Evolutionary conservation across 1,139 yeast species (phyloP).

Genomic region (Yamadazyma diddensiae): DNA sequence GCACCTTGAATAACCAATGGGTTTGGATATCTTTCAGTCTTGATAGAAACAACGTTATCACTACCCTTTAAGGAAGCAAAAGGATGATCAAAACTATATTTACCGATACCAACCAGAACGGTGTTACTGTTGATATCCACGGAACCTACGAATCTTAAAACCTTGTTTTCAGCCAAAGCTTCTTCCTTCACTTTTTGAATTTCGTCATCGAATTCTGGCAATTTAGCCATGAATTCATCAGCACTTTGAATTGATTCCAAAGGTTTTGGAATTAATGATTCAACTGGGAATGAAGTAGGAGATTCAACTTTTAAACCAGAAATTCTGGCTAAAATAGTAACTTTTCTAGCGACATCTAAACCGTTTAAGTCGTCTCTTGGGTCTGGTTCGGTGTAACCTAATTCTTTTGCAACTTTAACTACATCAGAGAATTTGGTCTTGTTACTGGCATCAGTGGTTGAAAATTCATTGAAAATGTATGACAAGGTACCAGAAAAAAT

Average conservation of each 20-base stretch:
- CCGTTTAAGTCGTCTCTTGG: constrained; percentile 99
- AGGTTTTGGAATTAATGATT: constrained; percentile 84
- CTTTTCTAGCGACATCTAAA: constrained; percentile 96
- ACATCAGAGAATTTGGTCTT: constrained; percentile 81
- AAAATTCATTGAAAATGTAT: constrained; percentile 92
- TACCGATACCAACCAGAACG: constrained; percentile 84
- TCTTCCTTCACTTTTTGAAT: constrained; percentile 73
- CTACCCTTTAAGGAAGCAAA: constrained; percentile 95
- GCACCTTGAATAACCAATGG: constrained; percentile 98
- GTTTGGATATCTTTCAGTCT: constrained; percentile 85
- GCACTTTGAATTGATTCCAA: constrained; percentile 73
- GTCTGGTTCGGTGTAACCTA: constrained; percentile 98
- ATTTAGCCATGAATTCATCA: constrained; percentile 72
- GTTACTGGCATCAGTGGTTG: constrained; percentile 57
- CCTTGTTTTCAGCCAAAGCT: constrained; percentile 82
- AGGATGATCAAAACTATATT: constrained; percentile 84
- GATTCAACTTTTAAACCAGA: constrained; percentile 83
- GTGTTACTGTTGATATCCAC: constrained; percentile 69
- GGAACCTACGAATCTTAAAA: constrained; percentile 88
- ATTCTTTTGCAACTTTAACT: constrained; percentile 78
- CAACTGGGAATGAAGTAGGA: constrained; percentile 95
- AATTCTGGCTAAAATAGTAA: constrained; percentile 89
- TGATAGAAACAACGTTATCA: constrained; percentile 90
- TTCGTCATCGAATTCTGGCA: constrained; percentile 81
- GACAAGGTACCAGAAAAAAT: constrained; percentile 95